phyloP scores from a whole-genome alignment of 495 filamentous ascomycete species.

The Elasticomyces elasticus region DNA sequence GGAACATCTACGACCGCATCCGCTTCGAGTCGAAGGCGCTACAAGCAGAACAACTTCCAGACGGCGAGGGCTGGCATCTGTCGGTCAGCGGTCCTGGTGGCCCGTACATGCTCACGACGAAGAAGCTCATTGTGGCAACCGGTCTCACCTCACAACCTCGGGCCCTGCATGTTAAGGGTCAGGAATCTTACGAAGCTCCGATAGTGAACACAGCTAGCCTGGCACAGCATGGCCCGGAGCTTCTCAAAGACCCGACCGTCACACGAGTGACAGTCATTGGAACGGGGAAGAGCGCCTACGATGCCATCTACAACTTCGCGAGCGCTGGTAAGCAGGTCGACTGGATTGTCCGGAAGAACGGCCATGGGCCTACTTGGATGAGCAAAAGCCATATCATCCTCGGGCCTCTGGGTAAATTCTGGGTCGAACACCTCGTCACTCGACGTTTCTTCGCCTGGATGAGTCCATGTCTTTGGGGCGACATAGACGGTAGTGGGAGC shows the following conservation, averaged over 20 bases:
- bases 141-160: constrained; percentile 54
- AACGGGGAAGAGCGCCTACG: constrained; percentile 66
- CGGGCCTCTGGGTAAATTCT: constrained; percentile 35
- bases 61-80: constrained; percentile 37
- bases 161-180: constrained; percentile 31
- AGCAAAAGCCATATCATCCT: constrained; percentile 53
- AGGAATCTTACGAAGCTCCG: constrained; percentile 43
- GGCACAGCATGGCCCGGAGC: neutral
- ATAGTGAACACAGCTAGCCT: constrained; percentile 48
- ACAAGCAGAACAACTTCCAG: constrained; percentile 37
- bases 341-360: constrained; percentile 69
- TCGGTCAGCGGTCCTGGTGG: constrained; percentile 20
- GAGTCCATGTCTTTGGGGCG: constrained; percentile 6
- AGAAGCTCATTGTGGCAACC: constrained; percentile 60
- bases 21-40: constrained; percentile 45
- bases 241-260: constrained; percentile 25
- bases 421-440: constrained; percentile 55
- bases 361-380: constrained; percentile 68
- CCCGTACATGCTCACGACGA: constrained; percentile 31
- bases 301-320: constrained; percentile 62
- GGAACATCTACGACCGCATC: constrained; percentile 45
- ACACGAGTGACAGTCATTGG: constrained; percentile 54
- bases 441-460: constrained; percentile 1
- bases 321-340: constrained; percentile 56
- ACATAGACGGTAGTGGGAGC: neutral